A percentile compares a stretch with the other conserved stretches of the same genome.
Evolutionary conservation across 192 early-diverging fungal genomes (phyloP).

Genomic region (Rhizophagus sp.): DNA sequence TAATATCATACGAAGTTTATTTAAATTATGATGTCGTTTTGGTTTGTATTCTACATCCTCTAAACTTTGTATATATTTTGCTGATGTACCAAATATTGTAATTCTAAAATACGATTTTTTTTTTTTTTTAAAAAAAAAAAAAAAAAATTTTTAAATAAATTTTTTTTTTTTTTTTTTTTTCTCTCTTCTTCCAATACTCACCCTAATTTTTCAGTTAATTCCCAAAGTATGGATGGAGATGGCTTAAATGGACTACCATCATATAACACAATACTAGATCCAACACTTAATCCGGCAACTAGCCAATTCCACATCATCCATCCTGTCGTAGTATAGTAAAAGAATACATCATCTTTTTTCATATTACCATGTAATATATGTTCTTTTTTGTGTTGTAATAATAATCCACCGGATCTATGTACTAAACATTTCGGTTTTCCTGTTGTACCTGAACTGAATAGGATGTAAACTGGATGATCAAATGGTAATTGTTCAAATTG

Average conservation of each 20-base stretch:
- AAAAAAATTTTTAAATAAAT: no score
- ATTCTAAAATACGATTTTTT: slow-evolving; percentile 48
- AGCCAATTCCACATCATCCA: slow-evolving; percentile 99
- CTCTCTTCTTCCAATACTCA: slow-evolving; percentile 5
- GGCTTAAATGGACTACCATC: slow-evolving; percentile 96
- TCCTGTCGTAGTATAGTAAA: slow-evolving; percentile 90
- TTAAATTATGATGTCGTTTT: slow-evolving; percentile 59
- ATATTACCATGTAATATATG: slow-evolving; percentile 87
- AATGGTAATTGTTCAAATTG: slow-evolving; percentile 86
- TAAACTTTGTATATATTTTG: slow-evolving; percentile 92
- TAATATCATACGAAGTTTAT: slow-evolving; percentile 74
- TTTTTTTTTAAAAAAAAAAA: background rate
- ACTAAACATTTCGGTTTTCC: slow-evolving; percentile 97
- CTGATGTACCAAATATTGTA: slow-evolving; percentile 90
- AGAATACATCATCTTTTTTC: slow-evolving; percentile 71
- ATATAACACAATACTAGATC: slow-evolving; percentile 80
- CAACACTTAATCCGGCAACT: slow-evolving; percentile 74
- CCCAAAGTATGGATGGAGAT: slow-evolving; percentile 71
- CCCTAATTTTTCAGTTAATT: slow-evolving; percentile 70
- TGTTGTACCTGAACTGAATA: slow-evolving; percentile 95
- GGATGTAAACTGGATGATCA: slow-evolving; percentile 87
- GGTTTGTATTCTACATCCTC: slow-evolving; percentile 75
- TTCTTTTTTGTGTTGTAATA: slow-evolving; percentile 95
- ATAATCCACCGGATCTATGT: slow-evolving; percentile 86
- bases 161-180: no score